A percentile compares a stretch with the other conserved stretches of the same genome.
These are phyloP conservation scores for Malus sieversii DNA, from an alignment of 306 rosid species.

Conservation along the genomic window DNA sequence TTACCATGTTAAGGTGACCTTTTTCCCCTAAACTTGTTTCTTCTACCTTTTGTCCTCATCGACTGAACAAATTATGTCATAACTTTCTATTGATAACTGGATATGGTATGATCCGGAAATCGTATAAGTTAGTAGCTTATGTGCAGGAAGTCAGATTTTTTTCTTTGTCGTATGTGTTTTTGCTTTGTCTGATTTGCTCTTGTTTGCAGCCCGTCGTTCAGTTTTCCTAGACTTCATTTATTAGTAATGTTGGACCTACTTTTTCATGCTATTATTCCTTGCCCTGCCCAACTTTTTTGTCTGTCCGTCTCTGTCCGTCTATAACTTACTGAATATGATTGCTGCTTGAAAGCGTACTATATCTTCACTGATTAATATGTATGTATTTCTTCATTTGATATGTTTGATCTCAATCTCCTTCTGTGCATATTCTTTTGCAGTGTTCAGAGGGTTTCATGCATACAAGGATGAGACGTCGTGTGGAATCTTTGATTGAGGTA, in stretches of 20 bases:
- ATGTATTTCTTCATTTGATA: background rate
- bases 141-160: background rate
- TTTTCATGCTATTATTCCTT: background rate
- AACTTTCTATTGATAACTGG: background rate
- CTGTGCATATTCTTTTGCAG: constrained; percentile 27
- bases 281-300: background rate
- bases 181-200: background rate
- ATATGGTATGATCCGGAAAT: background rate
- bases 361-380: background rate
- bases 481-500: constrained; percentile 92
- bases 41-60: background rate
- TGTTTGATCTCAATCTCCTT: constrained; percentile 3
- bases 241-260: background rate
- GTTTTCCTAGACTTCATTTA: background rate
- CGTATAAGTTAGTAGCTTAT: background rate
- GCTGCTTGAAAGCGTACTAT: background rate
- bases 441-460: constrained; percentile 99
- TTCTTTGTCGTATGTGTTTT: background rate
- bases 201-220: background rate
- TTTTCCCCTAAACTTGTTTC: constrained; percentile 7
- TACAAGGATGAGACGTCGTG: constrained; percentile 96
- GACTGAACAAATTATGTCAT: background rate
- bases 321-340: background rate
- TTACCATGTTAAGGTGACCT: constrained; percentile 89
- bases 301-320: background rate